Evolutionary conservation across 163 green algal genomes (phyloP).

Genomic region (Scenedesmus sp.): DNA sequence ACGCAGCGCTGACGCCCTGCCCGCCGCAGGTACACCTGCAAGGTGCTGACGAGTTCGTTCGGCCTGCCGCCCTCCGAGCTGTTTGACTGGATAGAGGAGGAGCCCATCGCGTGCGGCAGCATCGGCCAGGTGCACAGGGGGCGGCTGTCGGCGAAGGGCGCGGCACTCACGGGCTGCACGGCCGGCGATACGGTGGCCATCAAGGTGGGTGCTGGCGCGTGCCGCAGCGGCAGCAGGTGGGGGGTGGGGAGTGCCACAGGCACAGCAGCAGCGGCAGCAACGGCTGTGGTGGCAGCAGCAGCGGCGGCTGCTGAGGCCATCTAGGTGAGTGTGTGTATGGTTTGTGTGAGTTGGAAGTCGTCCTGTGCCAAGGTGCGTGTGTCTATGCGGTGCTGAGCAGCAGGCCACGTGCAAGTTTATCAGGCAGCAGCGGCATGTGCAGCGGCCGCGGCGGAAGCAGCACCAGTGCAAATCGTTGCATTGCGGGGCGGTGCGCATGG

Average conservation of each 20-base stretch:
- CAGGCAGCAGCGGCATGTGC: background rate
- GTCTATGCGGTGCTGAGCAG: too few relatives aligned
- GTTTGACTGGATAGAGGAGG: conserved; percentile 88
- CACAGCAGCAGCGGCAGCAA: background rate
- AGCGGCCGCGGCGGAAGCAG: background rate
- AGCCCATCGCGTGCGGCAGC: conserved; percentile 89
- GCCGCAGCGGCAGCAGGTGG: conserved; percentile 62
- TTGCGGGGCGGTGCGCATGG: too few relatives aligned
- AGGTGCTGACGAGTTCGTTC: conserved; percentile 76
- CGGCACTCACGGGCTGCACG: conserved; percentile 66
- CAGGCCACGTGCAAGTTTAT: too few relatives aligned
- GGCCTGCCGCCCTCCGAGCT: conserved; percentile 79
- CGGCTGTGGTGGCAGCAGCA: background rate
- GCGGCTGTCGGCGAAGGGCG: conserved; percentile 63
- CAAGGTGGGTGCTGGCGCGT: conserved; percentile 67
- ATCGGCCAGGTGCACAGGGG: conserved; percentile 87
- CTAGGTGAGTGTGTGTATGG: background rate
- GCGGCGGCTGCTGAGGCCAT: background rate
- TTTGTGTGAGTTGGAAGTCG: too few relatives aligned
- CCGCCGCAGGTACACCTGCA: conserved; percentile 65
- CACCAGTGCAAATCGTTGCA: background rate
- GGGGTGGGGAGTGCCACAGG: conserved; percentile 49
- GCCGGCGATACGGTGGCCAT: conserved; percentile 76
- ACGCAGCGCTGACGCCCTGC: background rate
- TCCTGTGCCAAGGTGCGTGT: too few relatives aligned